Base-by-base conservation (phyloP, 306 rosid genomes). In the Cicer bijugum region DNA sequence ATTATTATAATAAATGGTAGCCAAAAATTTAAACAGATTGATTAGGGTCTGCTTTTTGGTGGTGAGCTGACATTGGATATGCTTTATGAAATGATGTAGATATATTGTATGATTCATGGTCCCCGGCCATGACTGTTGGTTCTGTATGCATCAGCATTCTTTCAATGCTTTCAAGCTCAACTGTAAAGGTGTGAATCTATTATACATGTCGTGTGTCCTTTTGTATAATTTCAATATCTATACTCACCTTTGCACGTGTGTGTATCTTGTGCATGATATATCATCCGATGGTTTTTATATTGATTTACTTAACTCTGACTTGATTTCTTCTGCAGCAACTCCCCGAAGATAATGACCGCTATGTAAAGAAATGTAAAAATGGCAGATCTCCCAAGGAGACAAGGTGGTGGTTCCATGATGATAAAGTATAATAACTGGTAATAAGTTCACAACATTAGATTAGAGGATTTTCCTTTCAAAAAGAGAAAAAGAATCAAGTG, bases 331-430 rank as follows among this genome's bases (percentile, higher is more conserved):
- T 86, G 82, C 97, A 95, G 99, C 97, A 92, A 95, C 97, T 93
- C 56, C 99, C 99, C n/a, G 99, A 95, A 72, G 99, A 95, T 82
- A 90, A 95, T 39, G 99, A 95, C 38, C 97, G 99, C 58, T 95
- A 95, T 84, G 99, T 95, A 84, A 91, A 86, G 91, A 95, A 95
- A 75, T 95, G 99, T 86, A 90, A 92, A 84, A 95, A 95, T 53
- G 99, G 99, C 42, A 77, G 99, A 82, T 92, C 97, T 35, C 99
- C 99, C 7, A 95, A 95, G 86, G 97, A 92, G 90, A 95, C 99
- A 8, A 92, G 97, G 86, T 95, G 99, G 99, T 95, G 99, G 99
- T 95, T 95, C 89, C 99, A 95, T 80, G 99, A 95, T 71, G 99
- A 95, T 57, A 95, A 95, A 84, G 99, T 91, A 72, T 95, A 84